These are phyloP conservation scores for Tilletiopsis washingtonensis DNA, from an alignment of 1,284 basidiomycete species.

Conservation along the genomic window DNA sequence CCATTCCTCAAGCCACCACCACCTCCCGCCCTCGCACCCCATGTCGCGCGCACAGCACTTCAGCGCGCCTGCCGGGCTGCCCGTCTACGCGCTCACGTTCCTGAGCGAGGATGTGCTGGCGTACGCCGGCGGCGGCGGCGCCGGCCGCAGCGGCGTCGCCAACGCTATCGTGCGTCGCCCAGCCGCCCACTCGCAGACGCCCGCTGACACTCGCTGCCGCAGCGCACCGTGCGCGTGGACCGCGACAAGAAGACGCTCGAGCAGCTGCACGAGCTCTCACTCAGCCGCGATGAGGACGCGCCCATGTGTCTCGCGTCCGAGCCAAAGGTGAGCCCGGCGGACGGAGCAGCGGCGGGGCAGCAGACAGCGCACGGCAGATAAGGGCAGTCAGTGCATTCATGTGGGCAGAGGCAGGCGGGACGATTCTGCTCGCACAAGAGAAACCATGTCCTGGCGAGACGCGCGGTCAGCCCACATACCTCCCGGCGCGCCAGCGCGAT, in stretches of 20 bases:
- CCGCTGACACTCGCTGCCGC: neutral
- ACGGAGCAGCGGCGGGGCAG: too few species aligned
- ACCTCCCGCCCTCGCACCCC: too few species aligned
- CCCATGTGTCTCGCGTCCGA: constrained; percentile 42
- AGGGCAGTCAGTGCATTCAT: too few species aligned
- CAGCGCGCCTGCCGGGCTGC: constrained; percentile 5
- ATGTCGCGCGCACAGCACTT: neutral
- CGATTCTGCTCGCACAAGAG: too few species aligned
- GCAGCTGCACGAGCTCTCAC: constrained; percentile 19
- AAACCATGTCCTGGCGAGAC: too few species aligned
- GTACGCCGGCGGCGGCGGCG: constrained; percentile 43
- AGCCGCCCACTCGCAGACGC: neutral
- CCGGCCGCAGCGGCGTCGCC: constrained; percentile 36
- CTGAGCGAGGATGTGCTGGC: constrained; percentile 26
- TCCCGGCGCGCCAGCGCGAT: too few species aligned
- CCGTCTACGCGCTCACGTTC: constrained; percentile 41
- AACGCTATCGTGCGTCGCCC: constrained; percentile 30
- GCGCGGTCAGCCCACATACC: too few species aligned
- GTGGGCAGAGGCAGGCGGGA: too few species aligned
- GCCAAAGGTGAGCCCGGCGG: neutral
- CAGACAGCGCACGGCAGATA: too few species aligned
- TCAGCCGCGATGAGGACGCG: constrained; percentile 40
- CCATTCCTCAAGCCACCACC: too few species aligned
- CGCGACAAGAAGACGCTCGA: constrained; percentile 1
- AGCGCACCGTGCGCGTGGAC: constrained; percentile 3